Evolutionary conservation across 1,284 basidiomycete genomes (phyloP).

Genomic region (Melampsora larici-populina): DNA sequence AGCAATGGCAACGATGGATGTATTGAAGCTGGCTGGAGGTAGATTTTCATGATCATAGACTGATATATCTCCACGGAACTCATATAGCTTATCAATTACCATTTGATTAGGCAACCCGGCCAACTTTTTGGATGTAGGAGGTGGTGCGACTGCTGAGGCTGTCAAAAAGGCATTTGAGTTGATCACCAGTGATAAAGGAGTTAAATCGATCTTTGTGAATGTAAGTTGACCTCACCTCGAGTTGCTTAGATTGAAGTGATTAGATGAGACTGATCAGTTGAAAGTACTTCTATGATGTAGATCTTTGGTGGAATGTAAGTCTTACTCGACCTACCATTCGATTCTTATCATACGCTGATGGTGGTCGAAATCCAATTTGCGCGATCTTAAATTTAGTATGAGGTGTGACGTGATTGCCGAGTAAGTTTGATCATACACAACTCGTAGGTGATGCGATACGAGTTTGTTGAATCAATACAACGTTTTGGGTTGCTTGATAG

Average conservation of each 20-base stretch:
- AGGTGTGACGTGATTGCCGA: conserved; percentile 72
- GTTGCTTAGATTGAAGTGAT: neutral
- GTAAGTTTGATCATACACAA: conserved; percentile 33
- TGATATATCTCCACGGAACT: neutral
- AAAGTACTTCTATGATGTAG: conserved; percentile 22
- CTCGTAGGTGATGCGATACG: neutral
- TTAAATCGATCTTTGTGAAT: conserved; percentile 99
- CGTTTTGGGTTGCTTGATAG: conserved; percentile 59
- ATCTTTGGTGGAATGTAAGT: conserved; percentile 52
- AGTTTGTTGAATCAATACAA: neutral
- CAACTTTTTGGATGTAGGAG: conserved; percentile 98
- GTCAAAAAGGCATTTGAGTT: conserved; percentile 99
- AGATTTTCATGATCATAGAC: neutral
- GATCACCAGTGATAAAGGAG: conserved; percentile 79
- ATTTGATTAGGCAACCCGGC: conserved; percentile 66
- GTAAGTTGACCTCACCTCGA: conserved; percentile 43
- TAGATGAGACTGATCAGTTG: neutral
- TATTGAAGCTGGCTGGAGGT: conserved; percentile 88
- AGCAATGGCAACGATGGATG: conserved; percentile 99
- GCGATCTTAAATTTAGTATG: conserved; percentile 66
- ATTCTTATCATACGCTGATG: neutral
- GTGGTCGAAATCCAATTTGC: neutral
- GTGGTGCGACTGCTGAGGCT: conserved; percentile 93
- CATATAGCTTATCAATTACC: conserved; percentile 40
- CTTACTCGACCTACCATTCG: neutral